Evolutionary conservation across 1,139 yeast genomes (phyloP).

Genomic region (Pichia sp.): DNA sequence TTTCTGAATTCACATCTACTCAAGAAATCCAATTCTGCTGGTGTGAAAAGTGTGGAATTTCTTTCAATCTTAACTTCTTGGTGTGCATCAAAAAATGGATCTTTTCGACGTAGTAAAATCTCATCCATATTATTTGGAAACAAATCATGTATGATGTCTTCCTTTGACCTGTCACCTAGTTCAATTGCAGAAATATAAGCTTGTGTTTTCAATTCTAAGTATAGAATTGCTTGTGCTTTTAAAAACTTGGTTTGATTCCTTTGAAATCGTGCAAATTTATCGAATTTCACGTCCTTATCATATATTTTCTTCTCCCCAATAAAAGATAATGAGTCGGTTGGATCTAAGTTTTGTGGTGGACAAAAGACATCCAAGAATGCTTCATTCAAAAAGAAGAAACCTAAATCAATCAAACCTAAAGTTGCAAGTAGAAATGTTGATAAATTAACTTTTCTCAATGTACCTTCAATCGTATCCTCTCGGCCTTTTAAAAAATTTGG

Average conservation of each 20-base stretch:
- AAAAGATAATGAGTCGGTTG: conserved; percentile 29
- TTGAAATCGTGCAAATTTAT: conserved; percentile 6
- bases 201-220: conserved; percentile 85
- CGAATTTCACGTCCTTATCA: conserved; percentile 3
- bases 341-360: conserved; percentile 42
- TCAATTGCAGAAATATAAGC: conserved; percentile 87
- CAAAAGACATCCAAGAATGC: conserved; percentile 80
- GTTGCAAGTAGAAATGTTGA: conserved; percentile 85
- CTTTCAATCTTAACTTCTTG: conserved; percentile 18
- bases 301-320: conserved; percentile 14
- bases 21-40: conserved; percentile 67
- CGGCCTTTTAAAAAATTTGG: conserved; percentile 52
- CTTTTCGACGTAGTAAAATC: conserved; percentile 42
- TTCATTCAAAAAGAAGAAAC: conserved; percentile 79
- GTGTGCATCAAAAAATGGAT: conserved; percentile 17
- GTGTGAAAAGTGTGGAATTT: conserved; percentile 39
- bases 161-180: conserved; percentile 59
- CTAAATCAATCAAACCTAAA: conserved; percentile 76
- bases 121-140: conserved; percentile 64
- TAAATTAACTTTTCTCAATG: conserved; percentile 75
- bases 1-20: conserved; percentile 64
- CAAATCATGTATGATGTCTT: conserved; percentile 67
- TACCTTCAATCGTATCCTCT: conserved; percentile 60
- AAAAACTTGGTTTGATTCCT: conserved; percentile 42
- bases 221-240: conserved; percentile 74